Evolutionary conservation across 495 filamentous ascomycete genomes (phyloP).

Genomic region (Tuber indicum): DNA sequence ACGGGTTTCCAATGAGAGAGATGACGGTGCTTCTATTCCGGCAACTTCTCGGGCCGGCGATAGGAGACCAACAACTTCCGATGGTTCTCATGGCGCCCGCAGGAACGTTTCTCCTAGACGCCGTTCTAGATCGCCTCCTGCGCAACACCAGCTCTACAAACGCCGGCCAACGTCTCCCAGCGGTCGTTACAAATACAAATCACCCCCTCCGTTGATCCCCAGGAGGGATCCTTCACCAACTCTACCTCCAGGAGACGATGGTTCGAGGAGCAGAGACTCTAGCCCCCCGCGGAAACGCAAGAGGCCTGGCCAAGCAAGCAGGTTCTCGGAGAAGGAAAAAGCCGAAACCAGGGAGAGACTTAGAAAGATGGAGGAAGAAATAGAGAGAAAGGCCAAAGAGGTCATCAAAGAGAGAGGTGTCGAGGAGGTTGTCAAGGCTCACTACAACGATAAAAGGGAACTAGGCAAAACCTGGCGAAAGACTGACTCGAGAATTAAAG

Average conservation of each 20-base stretch:
- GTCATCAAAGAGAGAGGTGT: conserved; percentile 52
- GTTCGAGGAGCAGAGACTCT: conserved; percentile 23
- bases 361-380: conserved; percentile 55
- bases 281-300: conserved; percentile 64
- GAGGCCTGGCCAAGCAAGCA: conserved; percentile 73
- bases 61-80: neutral
- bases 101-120: conserved; percentile 20
- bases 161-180: conserved; percentile 24
- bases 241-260: conserved; percentile 29
- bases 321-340: conserved; percentile 63
- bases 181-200: conserved; percentile 30
- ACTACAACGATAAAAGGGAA: conserved; percentile 94
- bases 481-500: conserved; percentile 88
- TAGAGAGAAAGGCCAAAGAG: conserved; percentile 33
- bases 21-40: neutral
- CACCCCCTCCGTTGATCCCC: conserved; percentile 30
- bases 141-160: conserved; percentile 18
- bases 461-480: conserved; percentile 90
- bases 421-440: conserved; percentile 77
- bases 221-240: conserved; percentile 38
- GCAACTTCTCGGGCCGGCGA: conserved; percentile 7
- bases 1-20: neutral
- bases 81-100: conserved; percentile 9
- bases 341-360: conserved; percentile 62
- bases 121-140: conserved; percentile 22